These are phyloP conservation scores for Phlyctochytrium arcticum DNA, from an alignment of 192 early-diverging fungal genomes.

Conservation along the genomic window DNA sequence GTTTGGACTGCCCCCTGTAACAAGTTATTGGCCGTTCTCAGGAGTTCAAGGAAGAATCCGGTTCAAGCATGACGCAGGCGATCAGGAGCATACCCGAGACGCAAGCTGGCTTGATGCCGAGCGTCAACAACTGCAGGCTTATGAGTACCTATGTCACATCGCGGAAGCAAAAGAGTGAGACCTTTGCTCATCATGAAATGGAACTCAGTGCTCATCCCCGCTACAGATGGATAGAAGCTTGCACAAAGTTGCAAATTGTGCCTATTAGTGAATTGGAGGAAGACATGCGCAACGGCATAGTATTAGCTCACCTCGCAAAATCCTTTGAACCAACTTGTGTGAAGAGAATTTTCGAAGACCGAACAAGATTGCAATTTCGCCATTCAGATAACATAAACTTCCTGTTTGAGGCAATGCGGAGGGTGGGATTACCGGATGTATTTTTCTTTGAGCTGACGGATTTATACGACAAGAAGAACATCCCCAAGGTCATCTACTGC, in stretches of 20 bases:
- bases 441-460: slow-evolving; percentile 98
- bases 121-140: slow-evolving; percentile 86
- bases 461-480: slow-evolving; percentile 98
- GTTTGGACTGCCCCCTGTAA: not conserved
- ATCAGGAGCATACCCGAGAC: slow-evolving; percentile 22
- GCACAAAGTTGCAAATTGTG: slow-evolving; percentile 77
- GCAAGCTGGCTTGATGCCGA: slow-evolving; percentile 84
- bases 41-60: slow-evolving; percentile 22
- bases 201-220: not conserved
- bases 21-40: not conserved
- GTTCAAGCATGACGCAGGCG: slow-evolving; percentile 23
- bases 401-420: slow-evolving; percentile 74
- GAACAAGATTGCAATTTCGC: slow-evolving; percentile 75
- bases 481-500: slow-evolving; percentile 98
- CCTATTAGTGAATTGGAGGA: slow-evolving; percentile 80
- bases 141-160: slow-evolving; percentile 98
- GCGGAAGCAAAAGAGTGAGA: slow-evolving; percentile 96
- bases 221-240: slow-evolving; percentile 90
- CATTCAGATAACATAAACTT: slow-evolving; percentile 99
- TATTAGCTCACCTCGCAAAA: slow-evolving; percentile 82
- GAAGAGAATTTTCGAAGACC: slow-evolving; percentile 78
- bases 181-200: not conserved
- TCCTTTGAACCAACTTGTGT: slow-evolving; percentile 80
- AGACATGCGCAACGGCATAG: slow-evolving; percentile 88
- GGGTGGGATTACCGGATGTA: slow-evolving; percentile 79